phyloP scores from a whole-genome alignment of 768 basidiomycete genomes.

The Dacryopinax primogenitus region DNA sequence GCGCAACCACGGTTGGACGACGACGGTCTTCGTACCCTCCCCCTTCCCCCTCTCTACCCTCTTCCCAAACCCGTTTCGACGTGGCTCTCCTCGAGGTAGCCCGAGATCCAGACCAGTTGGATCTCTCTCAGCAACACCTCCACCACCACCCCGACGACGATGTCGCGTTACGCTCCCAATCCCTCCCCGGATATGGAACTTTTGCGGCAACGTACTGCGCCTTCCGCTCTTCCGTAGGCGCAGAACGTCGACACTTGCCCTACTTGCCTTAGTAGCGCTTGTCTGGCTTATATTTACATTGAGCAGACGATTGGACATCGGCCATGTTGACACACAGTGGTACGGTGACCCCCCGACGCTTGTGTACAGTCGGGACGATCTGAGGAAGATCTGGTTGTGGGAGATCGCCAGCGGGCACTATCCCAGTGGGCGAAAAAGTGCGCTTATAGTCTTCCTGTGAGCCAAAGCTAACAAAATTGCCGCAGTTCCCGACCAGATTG shows the following conservation, averaged over 20 bases:
- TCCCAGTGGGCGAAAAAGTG: slow-evolving; percentile 68
- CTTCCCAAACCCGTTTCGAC: slow-evolving; percentile 17
- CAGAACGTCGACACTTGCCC: slow-evolving; percentile 5
- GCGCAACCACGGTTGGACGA: not conserved
- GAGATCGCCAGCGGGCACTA: slow-evolving; percentile 89
- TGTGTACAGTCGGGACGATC: slow-evolving; percentile 60
- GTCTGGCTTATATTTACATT: slow-evolving; percentile 11
- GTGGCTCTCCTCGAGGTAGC: slow-evolving; percentile 40
- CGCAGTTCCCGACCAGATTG: slow-evolving; percentile 59
- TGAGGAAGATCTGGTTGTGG: slow-evolving; percentile 91
- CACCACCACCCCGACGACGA: slow-evolving; percentile 43
- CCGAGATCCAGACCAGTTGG: not conserved
- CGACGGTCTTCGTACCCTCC: not conserved
- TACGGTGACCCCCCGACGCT: slow-evolving; percentile 39
- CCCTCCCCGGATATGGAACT: slow-evolving; percentile 45
- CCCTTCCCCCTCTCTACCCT: slow-evolving; percentile 7
- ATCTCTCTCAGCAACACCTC: slow-evolving; percentile 33
- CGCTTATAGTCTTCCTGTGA: slow-evolving; percentile 24
- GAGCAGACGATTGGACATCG: not conserved
- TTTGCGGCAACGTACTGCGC: slow-evolving; percentile 34
- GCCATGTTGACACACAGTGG: not conserved
- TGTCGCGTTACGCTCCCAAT: slow-evolving; percentile 50
- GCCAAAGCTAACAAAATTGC: not conserved
- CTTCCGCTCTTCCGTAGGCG: not conserved
- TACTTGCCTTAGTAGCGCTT: slow-evolving; percentile 9